Percentiles rank a stretch among this genome's conserved stretches.
Conservation (phyloP, 1,284 basidiomycete species). For the Boletus mariae region DNA sequence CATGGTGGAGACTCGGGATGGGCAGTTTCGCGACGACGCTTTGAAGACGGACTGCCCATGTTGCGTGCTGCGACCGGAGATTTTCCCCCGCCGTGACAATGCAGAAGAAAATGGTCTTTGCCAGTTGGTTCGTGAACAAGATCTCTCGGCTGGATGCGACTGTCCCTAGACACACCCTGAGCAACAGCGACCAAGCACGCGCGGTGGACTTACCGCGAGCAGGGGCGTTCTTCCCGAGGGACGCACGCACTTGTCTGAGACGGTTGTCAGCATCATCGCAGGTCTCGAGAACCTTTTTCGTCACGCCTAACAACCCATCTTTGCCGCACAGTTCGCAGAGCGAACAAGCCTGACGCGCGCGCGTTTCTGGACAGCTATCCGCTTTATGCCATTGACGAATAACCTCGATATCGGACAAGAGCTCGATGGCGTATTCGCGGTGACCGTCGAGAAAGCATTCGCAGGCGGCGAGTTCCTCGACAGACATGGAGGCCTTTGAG, state of each 20-base stretch:
- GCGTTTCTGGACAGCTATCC: conserved; percentile 1
- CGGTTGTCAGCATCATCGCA: conserved; percentile 4
- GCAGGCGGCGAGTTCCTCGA: conserved; percentile 15
- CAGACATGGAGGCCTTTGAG: conserved; percentile 8
- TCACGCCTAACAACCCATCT: conserved; percentile 10
- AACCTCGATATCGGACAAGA: conserved; percentile 11
- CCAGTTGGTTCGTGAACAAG: conserved; percentile 7
- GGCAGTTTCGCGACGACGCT: background rate
- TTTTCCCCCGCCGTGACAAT: conserved; percentile 10
- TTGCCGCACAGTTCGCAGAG: conserved; percentile 14
- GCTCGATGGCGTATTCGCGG: conserved; percentile 6
- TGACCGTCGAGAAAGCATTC: conserved; percentile 15
- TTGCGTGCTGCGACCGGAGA: conserved; percentile 12
- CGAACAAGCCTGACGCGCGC: background rate
- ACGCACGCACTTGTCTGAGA: conserved; percentile 8
- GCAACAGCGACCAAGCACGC: background rate
- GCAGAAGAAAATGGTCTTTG: conserved; percentile 10
- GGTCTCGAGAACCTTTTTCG: conserved; percentile 6
- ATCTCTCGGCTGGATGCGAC: no score
- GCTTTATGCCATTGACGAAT: conserved; percentile 3
- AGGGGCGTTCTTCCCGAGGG: conserved; percentile 1
- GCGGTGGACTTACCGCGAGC: conserved; percentile 1
- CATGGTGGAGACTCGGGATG: background rate
- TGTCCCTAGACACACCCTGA: background rate
- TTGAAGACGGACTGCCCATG: conserved; percentile 16